Evolutionary conservation across 805 yeast species (phyloP), one percentile per base, ranked within the genome.

Genomic region (Lipomyces sp.): DNA sequence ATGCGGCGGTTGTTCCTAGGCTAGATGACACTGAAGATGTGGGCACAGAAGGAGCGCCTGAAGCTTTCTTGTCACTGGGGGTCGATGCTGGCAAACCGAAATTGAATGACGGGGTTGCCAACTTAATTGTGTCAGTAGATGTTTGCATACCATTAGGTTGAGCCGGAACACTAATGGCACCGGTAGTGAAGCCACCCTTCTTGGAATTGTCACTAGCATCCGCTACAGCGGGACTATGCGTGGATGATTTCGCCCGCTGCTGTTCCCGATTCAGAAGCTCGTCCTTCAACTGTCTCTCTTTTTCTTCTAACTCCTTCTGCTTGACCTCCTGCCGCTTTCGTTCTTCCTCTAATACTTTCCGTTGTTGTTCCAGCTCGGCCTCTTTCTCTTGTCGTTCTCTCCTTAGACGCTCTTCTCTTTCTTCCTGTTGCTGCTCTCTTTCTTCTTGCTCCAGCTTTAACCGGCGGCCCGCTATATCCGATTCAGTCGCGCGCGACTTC

Each of bases 401-500:
- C 24, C 35, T 42, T 11, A 56, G 35, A 29, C 34, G 34, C 54
- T 68, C 66, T 35, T 62, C 67, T 30, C 62, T 65, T 57, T 64
- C 67, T 3, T 66, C 62, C 53, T 11, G 57, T 54, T 5, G 39
- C 55, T 50, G 37, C 29, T 60, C 70, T 32, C 60, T 51, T 48
- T 65, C 55, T 15, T 53, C 53, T 57, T 54, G 55, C 50, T 62
- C 70, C 15, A 62, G 34, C 57, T 66, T 66, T 29, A 62, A 54
- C 30, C 73, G 65, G 33, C 65, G 59, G 11, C 59, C 35, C 7
- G 69, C 48, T 5, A 66, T 67, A 11, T 64, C 71, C 8, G 64
- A 62, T 45, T 67, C 73, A 39, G 54, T 71, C 4, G 53, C 57
- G 35, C n/a, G 15, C 13, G 61, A 29, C 18, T 56, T 48, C 18